Evolutionary conservation across 179 eudicot genomes (phyloP), one percentile per base, ranked within the genome.

Genomic region (Dionaea muscipula): DNA sequence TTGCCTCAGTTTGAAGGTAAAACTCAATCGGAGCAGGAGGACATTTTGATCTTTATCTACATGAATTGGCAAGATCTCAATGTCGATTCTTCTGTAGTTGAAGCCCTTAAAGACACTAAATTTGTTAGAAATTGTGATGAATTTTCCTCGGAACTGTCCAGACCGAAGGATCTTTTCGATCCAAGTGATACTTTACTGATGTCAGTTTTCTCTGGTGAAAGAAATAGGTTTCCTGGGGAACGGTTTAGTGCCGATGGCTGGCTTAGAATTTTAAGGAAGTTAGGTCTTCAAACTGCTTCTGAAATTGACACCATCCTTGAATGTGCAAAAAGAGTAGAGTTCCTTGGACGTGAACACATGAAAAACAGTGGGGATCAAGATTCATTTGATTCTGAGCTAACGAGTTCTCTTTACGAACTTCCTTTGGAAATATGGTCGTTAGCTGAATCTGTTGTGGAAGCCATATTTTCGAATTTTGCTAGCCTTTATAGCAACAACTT

Each of bases 251-350:
- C 93, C 14, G 86, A 84, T 51, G 89, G 74, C 49, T 93, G 99
- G 99, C 89, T 93, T 55, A 80, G 67, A 46, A 81, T 93, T 57
- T 69, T 93, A 45, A 75, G 88, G 66, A 85, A 82, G 70, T 53
- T 80, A 57, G 99, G 99, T 47, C 86, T 93, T 51, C 84, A 75
- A 40, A 82, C 78, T 51, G 68, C 94, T 26, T 31, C 77, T 26
- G 99, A 93, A 69, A 66, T 85, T 47, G 95, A 88, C 74, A 72
- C 88, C 56, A 79, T 88, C 59, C 86, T 93, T 39, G 93, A 88
- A 62, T 88, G 99, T 73, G 99, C 99, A 48, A 81, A 73, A 69
- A 82, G 79, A 68, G 84, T 93, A 23, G 99, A 88, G 74, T 79
- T 62, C 63, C 93, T 88, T 68, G 99, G 93, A 41, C 47, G 57